A percentile compares a stretch with the other conserved stretches of the same genome.
phyloP scores from a whole-genome alignment of 768 basidiomycete species.

The Auricularia heimuer region DNA sequence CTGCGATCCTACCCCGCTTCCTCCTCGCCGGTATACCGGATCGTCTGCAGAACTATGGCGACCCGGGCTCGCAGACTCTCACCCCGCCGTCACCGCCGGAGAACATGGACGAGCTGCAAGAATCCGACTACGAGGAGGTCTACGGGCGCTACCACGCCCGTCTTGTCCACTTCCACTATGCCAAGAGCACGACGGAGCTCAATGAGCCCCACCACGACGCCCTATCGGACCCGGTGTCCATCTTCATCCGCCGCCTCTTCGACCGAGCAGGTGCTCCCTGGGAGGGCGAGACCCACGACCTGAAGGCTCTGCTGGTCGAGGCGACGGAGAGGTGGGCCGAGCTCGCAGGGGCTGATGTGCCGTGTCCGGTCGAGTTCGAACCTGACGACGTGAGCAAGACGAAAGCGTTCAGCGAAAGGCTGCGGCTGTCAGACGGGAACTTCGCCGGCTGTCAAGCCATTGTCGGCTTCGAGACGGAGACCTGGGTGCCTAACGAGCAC shows the following conservation, averaged over 20 bases:
- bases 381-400: too few species aligned
- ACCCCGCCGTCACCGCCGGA: slow-evolving; percentile 34
- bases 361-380: slow-evolving; percentile 40
- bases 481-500: too few species aligned
- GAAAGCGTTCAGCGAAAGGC: too few species aligned
- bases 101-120: slow-evolving; percentile 30
- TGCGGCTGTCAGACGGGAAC: too few species aligned
- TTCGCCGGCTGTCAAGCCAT: too few species aligned
- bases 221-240: slow-evolving; percentile 27
- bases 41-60: slow-evolving; percentile 38
- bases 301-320: slow-evolving; percentile 38
- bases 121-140: slow-evolving; percentile 23
- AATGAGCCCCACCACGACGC: slow-evolving; percentile 35
- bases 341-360: slow-evolving; percentile 27
- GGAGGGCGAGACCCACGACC: slow-evolving; percentile 40
- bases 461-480: too few species aligned
- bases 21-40: slow-evolving; percentile 38
- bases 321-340: slow-evolving; percentile 33
- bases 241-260: slow-evolving; percentile 35
- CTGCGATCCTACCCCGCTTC: slow-evolving; percentile 42
- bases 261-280: slow-evolving; percentile 33
- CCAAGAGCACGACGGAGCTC: slow-evolving; percentile 32
- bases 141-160: slow-evolving; percentile 30
- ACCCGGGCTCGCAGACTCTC: slow-evolving; percentile 29
- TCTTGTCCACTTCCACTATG: slow-evolving; percentile 39